These are phyloP conservation scores for Epichloe sibirici DNA, from an alignment of 2,329 filamentous ascomycete genomes.

Conservation along the genomic window DNA sequence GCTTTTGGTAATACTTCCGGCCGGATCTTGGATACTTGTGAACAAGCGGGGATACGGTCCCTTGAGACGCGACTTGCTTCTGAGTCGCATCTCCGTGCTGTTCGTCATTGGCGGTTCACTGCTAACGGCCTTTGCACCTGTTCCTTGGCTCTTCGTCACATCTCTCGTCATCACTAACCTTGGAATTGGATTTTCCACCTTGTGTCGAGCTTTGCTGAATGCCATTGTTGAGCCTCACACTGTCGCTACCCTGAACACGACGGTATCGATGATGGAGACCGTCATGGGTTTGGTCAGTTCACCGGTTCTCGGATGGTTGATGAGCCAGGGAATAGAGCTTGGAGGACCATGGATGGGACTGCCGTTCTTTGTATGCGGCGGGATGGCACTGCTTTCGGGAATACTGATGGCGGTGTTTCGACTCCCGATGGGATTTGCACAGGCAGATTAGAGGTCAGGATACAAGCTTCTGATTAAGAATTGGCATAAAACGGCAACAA, in stretches of 20 bases:
- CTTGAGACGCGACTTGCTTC: constrained; percentile 27
- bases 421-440: constrained; percentile 12
- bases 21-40: constrained; percentile 19
- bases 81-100: constrained; percentile 23
- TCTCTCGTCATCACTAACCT: constrained; percentile 33
- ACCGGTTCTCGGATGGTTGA: constrained; percentile 33
- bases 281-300: constrained; percentile 33
- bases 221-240: constrained; percentile 40
- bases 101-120: constrained; percentile 22
- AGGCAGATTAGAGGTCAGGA: not conserved
- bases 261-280: constrained; percentile 37
- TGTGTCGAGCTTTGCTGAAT: constrained; percentile 39
- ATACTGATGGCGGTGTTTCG: constrained; percentile 19
- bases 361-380: constrained; percentile 30
- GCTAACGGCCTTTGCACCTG: constrained; percentile 24
- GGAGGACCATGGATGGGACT: constrained; percentile 38
- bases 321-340: constrained; percentile 31
- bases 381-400: constrained; percentile 18
- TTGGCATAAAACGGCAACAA: too few relatives aligned
- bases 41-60: constrained; percentile 18
- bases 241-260: constrained; percentile 40
- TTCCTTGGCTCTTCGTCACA: constrained; percentile 21
- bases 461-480: not conserved
- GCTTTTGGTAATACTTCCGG: constrained; percentile 27
- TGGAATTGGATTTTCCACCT: constrained; percentile 29